Percentiles rank a stretch among this genome's conserved stretches.
phyloP scores from a whole-genome alignment of 1,139 yeast genomes.

The Kazachstania sp. region DNA sequence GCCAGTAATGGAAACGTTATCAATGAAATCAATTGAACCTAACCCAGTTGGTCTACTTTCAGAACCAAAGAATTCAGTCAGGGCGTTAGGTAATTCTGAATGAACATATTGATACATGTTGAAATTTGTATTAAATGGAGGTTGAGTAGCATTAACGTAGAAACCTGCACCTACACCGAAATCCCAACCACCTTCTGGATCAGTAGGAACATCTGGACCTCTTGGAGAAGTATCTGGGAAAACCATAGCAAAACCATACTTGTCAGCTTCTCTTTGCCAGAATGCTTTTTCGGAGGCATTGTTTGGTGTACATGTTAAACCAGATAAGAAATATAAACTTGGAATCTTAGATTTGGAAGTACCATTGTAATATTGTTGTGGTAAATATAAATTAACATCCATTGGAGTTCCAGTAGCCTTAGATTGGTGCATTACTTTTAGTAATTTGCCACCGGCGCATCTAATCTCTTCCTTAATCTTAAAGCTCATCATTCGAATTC shows the following conservation, averaged over 20 bases:
- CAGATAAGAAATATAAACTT: conserved; percentile 72
- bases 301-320: conserved; percentile 88
- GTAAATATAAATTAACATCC: conserved; percentile 79
- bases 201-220: conserved; percentile 79
- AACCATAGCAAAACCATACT: conserved; percentile 77
- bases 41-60: conserved; percentile 30
- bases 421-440: conserved; percentile 71
- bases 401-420: conserved; percentile 55
- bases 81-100: conserved; percentile 50
- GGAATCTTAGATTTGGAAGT: conserved; percentile 41
- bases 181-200: conserved; percentile 85
- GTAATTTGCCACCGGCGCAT: conserved; percentile 67
- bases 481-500: conserved; percentile 38
- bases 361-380: conserved; percentile 40
- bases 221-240: conserved; percentile 98
- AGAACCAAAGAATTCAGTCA: conserved; percentile 40
- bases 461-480: conserved; percentile 48
- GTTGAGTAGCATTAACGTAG: conserved; percentile 73
- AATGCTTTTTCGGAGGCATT: conserved; percentile 94
- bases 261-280: conserved; percentile 71
- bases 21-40: conserved; percentile 30
- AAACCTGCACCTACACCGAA: conserved; percentile 96
- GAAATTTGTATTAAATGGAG: conserved; percentile 65
- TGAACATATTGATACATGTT: conserved; percentile 81
- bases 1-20: conserved; percentile 68